Percentiles rank a stretch among this genome's conserved stretches.
Conservation (phyloP, 345 rosid genomes). For the Citrus mangshanensis region DNA sequence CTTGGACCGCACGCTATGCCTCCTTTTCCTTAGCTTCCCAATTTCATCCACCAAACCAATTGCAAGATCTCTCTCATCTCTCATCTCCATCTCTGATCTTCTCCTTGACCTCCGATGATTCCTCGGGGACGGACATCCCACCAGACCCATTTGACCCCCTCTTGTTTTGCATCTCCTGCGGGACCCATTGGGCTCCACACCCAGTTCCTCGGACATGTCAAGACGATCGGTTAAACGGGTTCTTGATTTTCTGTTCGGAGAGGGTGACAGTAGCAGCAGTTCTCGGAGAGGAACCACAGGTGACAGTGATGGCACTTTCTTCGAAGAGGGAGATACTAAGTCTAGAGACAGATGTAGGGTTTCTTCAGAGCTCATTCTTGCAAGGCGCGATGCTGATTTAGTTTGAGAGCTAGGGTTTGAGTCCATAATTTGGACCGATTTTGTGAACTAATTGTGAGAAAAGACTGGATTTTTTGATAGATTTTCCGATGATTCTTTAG, state of each 20-base stretch:
- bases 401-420: conserved; percentile 38
- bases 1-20: conserved; percentile 49
- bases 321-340: conserved; percentile 40
- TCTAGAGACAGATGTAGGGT: conserved; percentile 44
- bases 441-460: not conserved
- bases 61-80: conserved; percentile 58
- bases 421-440: conserved; percentile 33
- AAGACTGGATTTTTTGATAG: not conserved
- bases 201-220: conserved; percentile 57
- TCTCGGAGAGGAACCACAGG: conserved; percentile 51
- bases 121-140: conserved; percentile 57
- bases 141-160: conserved; percentile 41
- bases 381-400: conserved; percentile 71
- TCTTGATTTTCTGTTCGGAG: conserved; percentile 56
- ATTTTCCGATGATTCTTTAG: not conserved
- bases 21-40: conserved; percentile 50
- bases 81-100: conserved; percentile 56
- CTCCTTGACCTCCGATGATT: conserved; percentile 54
- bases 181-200: conserved; percentile 36
- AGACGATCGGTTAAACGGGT: conserved; percentile 62
- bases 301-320: conserved; percentile 44
- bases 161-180: conserved; percentile 58
- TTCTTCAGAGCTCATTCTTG: conserved; percentile 32
- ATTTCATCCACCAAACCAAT: conserved; percentile 41
- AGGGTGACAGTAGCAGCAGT: conserved; percentile 67